Evolutionary conservation across 2,329 filamentous ascomycete species (phyloP), one percentile per base, ranked within the genome.

Genomic region (Beauveria caledonica): DNA sequence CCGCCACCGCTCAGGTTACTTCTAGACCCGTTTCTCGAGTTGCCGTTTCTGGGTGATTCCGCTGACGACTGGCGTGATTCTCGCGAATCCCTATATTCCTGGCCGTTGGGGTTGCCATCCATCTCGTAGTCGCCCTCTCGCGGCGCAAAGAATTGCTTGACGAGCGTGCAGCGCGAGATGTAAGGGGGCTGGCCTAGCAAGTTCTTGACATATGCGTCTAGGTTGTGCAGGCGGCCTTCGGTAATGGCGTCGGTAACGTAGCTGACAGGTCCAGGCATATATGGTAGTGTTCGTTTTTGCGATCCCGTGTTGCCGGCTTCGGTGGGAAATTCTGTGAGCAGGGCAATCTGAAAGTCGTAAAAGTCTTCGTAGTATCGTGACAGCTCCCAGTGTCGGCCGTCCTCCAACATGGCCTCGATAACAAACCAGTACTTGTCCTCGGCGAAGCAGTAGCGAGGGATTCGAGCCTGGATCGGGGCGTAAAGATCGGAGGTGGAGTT

Each of bases 341-440:
- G 85, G 36, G 92, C 90, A 70, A 97, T 97, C 72, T 99, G 94
- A 73, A 97, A 93, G 73, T 97, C 94, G 76, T 97, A 99, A 71
- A 99, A 99, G 76, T 97, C 94, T 73, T 97, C 92, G 70, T 99
- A 99, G 70, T 96, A 94, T 64, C 94, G 86, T 44, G 91, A 93
- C 54, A 99, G 78, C 71, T 97, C 92, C 92, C 92, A 97, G 70
- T 90, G 87, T 51, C 90, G 84, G 52, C 92, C 92, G 70, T 97
- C 92, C 69, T 96, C 91, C 73, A 97, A 84, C 68, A 87, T 83
- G 25, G 90, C 91, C 72, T 97, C 92, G 62, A 99, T 93, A 59
- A 97, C 90, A 70, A 97, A 99, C 91, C 94, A 97, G 74, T 97
- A 97, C 73, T 97, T 97, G 67, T 97, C 92, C 70, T 97, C 93